phyloP scores from a whole-genome alignment of 768 basidiomycete genomes.

The Leccinum imitatum region DNA sequence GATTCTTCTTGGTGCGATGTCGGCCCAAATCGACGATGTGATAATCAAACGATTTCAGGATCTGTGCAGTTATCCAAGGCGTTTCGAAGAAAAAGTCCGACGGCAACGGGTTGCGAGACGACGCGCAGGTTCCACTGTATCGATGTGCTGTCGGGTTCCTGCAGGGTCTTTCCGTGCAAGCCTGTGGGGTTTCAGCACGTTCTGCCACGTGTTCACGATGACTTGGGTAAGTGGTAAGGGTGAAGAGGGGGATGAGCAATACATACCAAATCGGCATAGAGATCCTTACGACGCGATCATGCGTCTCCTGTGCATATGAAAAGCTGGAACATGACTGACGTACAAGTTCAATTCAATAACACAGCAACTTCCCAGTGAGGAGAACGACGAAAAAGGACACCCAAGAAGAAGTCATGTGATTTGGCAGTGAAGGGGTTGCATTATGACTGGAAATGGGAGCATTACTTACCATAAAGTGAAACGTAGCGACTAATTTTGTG shows the following conservation, averaged over 20 bases:
- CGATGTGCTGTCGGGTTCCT: constrained; percentile 15
- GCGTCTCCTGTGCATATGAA: constrained; percentile 16
- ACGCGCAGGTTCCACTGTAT: constrained; percentile 16
- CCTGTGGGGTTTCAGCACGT: constrained; percentile 10
- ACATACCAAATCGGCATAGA: not conserved
- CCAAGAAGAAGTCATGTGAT: not conserved
- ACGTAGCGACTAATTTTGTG: constrained; percentile 1
- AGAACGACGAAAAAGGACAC: not conserved
- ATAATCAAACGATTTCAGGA: not conserved
- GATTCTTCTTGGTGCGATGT: constrained; percentile 1
- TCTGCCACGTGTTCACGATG: constrained; percentile 1
- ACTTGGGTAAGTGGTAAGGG: constrained; percentile 15
- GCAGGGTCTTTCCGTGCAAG: constrained; percentile 12
- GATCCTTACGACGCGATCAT: not conserved
- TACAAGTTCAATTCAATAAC: constrained; percentile 10
- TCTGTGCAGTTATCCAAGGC: not conserved
- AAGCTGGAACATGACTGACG: constrained; percentile 2
- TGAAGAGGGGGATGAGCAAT: not conserved
- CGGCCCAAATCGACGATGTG: not conserved
- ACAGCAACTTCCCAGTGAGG: not conserved
- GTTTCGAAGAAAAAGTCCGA: constrained; percentile 1
- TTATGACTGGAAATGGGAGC: not conserved
- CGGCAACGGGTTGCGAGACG: constrained; percentile 14
- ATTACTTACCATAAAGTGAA: not conserved
- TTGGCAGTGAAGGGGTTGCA: not conserved